Evolutionary conservation across 1,139 yeast species (phyloP).

Genomic region (Casaregolazyma lundiana): DNA sequence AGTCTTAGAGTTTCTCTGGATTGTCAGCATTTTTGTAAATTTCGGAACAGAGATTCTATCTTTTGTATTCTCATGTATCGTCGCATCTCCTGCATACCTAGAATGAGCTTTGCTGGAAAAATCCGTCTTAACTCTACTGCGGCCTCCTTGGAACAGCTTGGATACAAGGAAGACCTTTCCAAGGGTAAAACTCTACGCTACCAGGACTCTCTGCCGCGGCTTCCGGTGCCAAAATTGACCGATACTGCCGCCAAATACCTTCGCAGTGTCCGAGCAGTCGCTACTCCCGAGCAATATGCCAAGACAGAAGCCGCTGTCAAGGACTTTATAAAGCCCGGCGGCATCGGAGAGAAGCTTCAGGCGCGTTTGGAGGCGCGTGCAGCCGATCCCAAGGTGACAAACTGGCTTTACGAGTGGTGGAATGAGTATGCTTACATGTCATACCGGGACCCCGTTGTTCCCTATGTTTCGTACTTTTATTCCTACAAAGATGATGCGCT

Average conservation of each 20-base stretch:
- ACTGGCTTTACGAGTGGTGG: slow-evolving; percentile 95
- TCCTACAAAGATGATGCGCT: slow-evolving; percentile 63
- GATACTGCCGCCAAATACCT: slow-evolving; percentile 70
- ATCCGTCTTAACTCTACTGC: slow-evolving; percentile 31
- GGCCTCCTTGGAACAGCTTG: slow-evolving; percentile 26
- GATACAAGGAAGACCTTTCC: slow-evolving; percentile 34
- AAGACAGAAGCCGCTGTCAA: slow-evolving; percentile 57
- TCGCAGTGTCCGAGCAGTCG: slow-evolving; percentile 66
- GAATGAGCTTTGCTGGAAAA: slow-evolving; percentile 8
- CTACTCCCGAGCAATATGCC: slow-evolving; percentile 50
- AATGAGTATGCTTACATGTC: slow-evolving; percentile 89
- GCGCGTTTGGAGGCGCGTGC: slow-evolving; percentile 58
- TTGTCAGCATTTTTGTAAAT: no score
- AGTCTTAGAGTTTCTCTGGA: not conserved
- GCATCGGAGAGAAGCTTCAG: slow-evolving; percentile 68
- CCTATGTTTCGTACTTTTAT: slow-evolving; percentile 88
- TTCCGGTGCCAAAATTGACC: slow-evolving; percentile 82
- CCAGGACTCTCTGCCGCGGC: slow-evolving; percentile 71
- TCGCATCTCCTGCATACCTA: not conserved
- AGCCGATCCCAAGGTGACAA: slow-evolving; percentile 51
- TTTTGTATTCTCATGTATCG: not conserved
- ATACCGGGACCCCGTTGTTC: slow-evolving; percentile 89
- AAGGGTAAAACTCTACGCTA: slow-evolving; percentile 69
- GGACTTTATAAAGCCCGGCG: slow-evolving; percentile 58
- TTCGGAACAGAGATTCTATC: no score